phyloP scores from a whole-genome alignment of 441 rosid genomes.

The Syzygium malaccense region DNA sequence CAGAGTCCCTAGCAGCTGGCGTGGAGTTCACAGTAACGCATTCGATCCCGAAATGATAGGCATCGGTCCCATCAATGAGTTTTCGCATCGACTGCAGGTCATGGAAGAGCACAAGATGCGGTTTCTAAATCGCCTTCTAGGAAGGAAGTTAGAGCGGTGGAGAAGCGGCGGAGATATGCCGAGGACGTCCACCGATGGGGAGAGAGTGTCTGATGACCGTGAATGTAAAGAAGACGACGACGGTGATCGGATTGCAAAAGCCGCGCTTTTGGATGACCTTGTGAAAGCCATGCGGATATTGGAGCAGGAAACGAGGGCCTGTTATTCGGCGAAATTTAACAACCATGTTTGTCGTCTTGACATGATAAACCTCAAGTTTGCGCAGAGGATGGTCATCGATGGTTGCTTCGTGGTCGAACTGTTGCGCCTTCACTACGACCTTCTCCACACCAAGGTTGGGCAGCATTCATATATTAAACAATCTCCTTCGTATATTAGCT shows the following conservation, averaged over 20 bases:
- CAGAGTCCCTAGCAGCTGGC: background rate
- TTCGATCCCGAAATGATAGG: background rate
- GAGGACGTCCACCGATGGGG: background rate
- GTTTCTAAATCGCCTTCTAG: background rate
- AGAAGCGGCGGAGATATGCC: background rate
- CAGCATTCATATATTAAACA: background rate
- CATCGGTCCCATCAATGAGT: background rate
- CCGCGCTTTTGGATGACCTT: background rate
- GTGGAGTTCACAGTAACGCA: background rate
- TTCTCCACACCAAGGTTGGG: background rate
- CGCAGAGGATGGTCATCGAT: background rate
- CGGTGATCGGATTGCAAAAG: background rate
- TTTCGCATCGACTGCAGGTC: background rate
- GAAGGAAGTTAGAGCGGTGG: background rate
- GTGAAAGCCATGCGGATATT: background rate
- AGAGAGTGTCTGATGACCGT: background rate
- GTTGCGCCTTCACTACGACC: background rate
- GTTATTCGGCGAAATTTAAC: background rate
- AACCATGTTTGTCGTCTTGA: too few relatives aligned
- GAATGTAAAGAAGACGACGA: background rate
- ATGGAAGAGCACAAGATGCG: constrained; percentile 10
- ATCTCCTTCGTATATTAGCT: background rate
- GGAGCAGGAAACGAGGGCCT: background rate
- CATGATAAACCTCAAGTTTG: background rate
- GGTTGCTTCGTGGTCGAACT: constrained; percentile 6